Evolutionary conservation across 345 rosid species (phyloP).

Genomic region (Litchi chinensis): DNA sequence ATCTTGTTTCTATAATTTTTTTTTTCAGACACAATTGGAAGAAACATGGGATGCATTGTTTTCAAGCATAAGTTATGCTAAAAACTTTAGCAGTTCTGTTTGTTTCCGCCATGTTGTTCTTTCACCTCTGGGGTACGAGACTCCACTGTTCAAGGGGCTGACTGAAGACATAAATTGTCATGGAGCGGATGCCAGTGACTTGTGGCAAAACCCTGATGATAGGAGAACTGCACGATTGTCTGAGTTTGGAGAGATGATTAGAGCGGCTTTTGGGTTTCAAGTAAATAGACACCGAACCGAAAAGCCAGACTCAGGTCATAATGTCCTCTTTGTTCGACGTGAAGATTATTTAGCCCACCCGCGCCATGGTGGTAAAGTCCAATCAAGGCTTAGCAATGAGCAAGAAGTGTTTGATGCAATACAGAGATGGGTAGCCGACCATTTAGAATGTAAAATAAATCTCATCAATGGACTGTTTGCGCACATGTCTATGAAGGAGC

Average conservation of each 20-base stretch:
- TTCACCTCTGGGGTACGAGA: conserved; percentile 89
- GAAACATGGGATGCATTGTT: conserved; percentile 90
- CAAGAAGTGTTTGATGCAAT: conserved; percentile 73
- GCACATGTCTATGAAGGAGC: conserved; percentile 91
- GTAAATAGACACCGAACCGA: conserved; percentile 55
- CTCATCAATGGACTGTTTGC: conserved; percentile 86
- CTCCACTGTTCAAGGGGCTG: conserved; percentile 77
- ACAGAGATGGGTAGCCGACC: conserved; percentile 61
- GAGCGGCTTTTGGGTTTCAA: conserved; percentile 73
- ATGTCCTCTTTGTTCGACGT: conserved; percentile 85
- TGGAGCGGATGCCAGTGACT: conserved; percentile 68
- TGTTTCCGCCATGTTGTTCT: conserved; percentile 85
- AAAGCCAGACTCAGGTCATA: conserved; percentile 48
- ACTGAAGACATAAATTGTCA: conserved; percentile 52
- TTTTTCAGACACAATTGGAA: conserved; percentile 75
- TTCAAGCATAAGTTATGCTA: conserved; percentile 73
- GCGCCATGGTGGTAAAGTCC: conserved; percentile 77
- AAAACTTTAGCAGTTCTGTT: conserved; percentile 73
- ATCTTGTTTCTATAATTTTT: conserved; percentile 9
- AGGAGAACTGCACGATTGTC: conserved; percentile 70
- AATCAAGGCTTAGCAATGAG: conserved; percentile 86
- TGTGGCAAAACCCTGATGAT: conserved; percentile 67
- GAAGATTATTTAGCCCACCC: conserved; percentile 97
- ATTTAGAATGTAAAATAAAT: conserved; percentile 61
- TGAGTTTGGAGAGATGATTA: conserved; percentile 94